Percentiles rank a stretch among this genome's conserved stretches.
Evolutionary conservation across 495 filamentous ascomycete genomes (phyloP).

Genomic region (Tetracladium setigerum): DNA sequence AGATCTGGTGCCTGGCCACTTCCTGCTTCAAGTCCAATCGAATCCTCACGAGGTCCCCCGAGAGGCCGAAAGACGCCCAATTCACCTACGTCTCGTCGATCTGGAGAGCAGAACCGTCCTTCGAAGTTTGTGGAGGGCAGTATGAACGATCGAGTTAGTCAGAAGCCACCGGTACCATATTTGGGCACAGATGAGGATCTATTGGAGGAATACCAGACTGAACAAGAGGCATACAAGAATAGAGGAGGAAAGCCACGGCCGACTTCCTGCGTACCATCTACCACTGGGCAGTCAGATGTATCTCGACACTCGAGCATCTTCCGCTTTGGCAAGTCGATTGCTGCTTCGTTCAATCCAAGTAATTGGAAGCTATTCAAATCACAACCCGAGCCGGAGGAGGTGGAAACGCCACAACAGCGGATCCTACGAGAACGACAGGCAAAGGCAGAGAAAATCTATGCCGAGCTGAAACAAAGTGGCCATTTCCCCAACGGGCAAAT

Average conservation of each 20-base stretch:
- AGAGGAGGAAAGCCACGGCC: conserved; percentile 5
- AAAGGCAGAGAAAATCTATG: conserved; percentile 50
- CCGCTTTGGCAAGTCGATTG: conserved; percentile 51
- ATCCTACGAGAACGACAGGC: conserved; percentile 31
- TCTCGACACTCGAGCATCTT: conserved; percentile 41
- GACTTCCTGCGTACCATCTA: neutral
- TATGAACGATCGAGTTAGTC: conserved; percentile 68
- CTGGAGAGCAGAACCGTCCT: conserved; percentile 29
- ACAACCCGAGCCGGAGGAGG: conserved; percentile 27
- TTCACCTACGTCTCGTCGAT: conserved; percentile 17
- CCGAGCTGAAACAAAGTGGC: conserved; percentile 51
- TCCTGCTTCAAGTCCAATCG: conserved; percentile 15
- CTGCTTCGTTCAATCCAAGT: conserved; percentile 46
- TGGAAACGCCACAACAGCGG: conserved; percentile 16
- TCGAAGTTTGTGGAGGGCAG: conserved; percentile 66
- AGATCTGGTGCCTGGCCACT: conserved; percentile 45
- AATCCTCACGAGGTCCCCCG: neutral
- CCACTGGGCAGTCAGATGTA: conserved; percentile 7
- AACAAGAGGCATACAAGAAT: neutral
- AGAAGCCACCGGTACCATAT: conserved; percentile 58
- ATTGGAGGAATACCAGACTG: conserved; percentile 3
- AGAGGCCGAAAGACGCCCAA: conserved; percentile 13
- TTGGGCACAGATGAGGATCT: conserved; percentile 38
- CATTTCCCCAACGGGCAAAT: conserved; percentile 31
- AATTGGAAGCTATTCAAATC: conserved; percentile 26